Base-by-base conservation (phyloP, 2,329 filamentous ascomycete species). In the Pseudogymnoascus sp. region DNA sequence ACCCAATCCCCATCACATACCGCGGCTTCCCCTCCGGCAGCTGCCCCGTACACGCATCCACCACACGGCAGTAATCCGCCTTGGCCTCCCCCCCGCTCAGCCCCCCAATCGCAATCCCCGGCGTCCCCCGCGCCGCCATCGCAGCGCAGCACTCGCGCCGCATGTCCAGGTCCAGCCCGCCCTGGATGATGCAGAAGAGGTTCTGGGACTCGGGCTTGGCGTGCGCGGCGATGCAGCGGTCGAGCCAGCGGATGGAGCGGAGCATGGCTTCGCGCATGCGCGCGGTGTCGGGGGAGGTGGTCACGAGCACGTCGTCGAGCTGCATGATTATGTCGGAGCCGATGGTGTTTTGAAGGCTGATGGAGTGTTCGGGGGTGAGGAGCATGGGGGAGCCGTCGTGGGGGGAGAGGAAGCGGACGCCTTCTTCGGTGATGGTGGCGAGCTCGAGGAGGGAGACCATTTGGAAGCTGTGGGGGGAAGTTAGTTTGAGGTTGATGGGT, bases 271-370 rank as follows among this genome's bases (percentile, higher is more conserved):
- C 91, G 66, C 88, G 85, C 85, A 99, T 97, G 62, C 96, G 88
- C 19, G 80, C 87, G 63, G 85, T 80, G 75, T 99, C 95, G 0
- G 93, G 93, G 0, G 92, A 97, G 0, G 95, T 99, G 0, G 95
- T 97, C 31, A 92, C 93, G 61, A 99, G 89, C 13, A 99, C 96
- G 76, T 99, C 96, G 79, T 99, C 95, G 3, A 99, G 86, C 77
- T 99, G 96, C 96, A 99, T 99, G 69, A 97, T 97, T 70, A 99
- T 97, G 77, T 99, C 95, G 67, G 91, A 96, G 67, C 95, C 95
- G 71, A 99, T 99, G 63, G 89, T 93, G 76, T 99, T 97, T 75
- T 99, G 95, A 3, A 99, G 82, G 10, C 87, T 88, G 70, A 99
- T 97, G 0, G 95, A 97, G 78, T 97, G 93, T 75, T 99, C 96